Evolutionary conservation across 306 rosid genomes (phyloP).

Genomic region (Prunus davidiana): DNA sequence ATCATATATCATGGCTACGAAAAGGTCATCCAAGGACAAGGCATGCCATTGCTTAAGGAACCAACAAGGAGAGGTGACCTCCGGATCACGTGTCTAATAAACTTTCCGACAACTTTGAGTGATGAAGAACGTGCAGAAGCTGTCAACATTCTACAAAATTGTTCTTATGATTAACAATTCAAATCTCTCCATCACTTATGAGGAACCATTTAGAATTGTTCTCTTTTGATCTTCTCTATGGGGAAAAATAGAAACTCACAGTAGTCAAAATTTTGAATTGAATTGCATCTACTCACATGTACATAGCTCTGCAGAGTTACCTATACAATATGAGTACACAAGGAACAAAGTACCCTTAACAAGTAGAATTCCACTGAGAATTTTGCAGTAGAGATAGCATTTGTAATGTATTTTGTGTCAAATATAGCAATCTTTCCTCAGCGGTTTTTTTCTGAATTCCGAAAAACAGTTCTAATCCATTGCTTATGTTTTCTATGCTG

Average conservation of each 20-base stretch:
- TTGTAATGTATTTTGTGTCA: not conserved
- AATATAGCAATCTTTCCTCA: not conserved
- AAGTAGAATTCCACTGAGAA: not conserved
- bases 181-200: not conserved
- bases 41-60: slow-evolving; percentile 65
- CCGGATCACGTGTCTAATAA: slow-evolving; percentile 55
- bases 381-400: slow-evolving; percentile 1
- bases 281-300: not conserved
- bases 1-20: slow-evolving; percentile 64
- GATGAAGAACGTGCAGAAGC: slow-evolving; percentile 58
- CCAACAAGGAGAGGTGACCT: slow-evolving; percentile 65
- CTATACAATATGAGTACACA: not conserved
- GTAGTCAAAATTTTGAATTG: not conserved
- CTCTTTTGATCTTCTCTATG: not conserved
- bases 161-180: slow-evolving; percentile 28
- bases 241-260: not conserved
- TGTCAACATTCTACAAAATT: slow-evolving; percentile 50
- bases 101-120: slow-evolving; percentile 56
- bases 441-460: not conserved
- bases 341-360: no score
- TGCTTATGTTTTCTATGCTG: not conserved
- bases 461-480: not conserved
- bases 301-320: not conserved
- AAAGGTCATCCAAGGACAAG: slow-evolving; percentile 68
- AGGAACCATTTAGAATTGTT: not conserved